Evolutionary conservation across 345 rosid species (phyloP).

Genomic region (Dimocarpus longan): DNA sequence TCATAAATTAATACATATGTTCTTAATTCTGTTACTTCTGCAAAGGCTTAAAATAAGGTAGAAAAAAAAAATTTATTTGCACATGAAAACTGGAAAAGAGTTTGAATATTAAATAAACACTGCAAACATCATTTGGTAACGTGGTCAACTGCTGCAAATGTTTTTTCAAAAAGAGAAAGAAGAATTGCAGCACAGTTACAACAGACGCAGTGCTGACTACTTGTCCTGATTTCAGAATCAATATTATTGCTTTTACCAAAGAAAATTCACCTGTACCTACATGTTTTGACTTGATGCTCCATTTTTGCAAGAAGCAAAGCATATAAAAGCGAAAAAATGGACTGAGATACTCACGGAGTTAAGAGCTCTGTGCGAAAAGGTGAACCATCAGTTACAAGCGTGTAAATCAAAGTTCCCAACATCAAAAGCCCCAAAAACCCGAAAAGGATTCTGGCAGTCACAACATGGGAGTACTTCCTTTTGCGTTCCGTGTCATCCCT

Average conservation of each 20-base stretch:
- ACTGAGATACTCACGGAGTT: conserved; percentile 64
- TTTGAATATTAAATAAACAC: not conserved
- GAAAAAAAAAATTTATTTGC: not conserved
- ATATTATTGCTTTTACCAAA: not conserved
- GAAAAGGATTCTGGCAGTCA: conserved; percentile 59
- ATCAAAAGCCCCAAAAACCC: conserved; percentile 64
- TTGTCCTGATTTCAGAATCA: not conserved
- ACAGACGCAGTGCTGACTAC: not conserved
- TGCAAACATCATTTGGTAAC: not conserved
- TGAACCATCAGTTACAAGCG: conserved; percentile 68
- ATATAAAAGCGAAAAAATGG: not conserved
- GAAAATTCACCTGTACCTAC: not conserved
- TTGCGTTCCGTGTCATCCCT: conserved; percentile 51
- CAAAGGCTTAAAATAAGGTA: not conserved
- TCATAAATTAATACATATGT: too few species aligned
- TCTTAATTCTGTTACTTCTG: not conserved
- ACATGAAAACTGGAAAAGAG: not conserved
- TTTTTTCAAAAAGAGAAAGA: not conserved
- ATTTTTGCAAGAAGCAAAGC: not conserved
- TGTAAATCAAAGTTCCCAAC: conserved; percentile 74
- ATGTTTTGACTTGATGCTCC: not conserved
- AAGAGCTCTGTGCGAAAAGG: conserved; percentile 86
- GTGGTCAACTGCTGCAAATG: not conserved
- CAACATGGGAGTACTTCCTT: conserved; percentile 50
- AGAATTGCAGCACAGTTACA: not conserved